Conservation (phyloP, 2,329 filamentous ascomycete genomes). For the Aureobasidium lini region DNA sequence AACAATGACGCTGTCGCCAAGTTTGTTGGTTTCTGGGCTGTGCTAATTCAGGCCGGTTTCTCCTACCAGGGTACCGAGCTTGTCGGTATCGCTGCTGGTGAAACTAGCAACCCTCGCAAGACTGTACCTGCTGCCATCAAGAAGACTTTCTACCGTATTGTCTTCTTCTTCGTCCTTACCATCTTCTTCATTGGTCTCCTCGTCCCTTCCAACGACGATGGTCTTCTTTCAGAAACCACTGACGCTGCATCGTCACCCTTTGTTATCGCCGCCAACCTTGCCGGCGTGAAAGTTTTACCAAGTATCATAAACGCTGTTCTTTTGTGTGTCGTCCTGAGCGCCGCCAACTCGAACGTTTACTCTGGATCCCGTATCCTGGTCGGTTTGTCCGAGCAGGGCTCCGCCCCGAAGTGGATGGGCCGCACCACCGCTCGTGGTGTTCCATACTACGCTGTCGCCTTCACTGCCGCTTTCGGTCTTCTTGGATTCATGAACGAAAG, state of each 20-base stretch:
- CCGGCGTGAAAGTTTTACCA: slow-evolving; percentile 53
- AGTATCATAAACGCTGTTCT: slow-evolving; percentile 56
- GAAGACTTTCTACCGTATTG: slow-evolving; percentile 31
- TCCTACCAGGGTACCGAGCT: slow-evolving; percentile 51
- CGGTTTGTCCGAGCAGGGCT: slow-evolving; percentile 48
- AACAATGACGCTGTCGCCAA: slow-evolving; percentile 25
- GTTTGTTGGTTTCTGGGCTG: slow-evolving; percentile 45
- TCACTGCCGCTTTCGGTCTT: slow-evolving; percentile 50
- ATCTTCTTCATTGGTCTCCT: slow-evolving; percentile 30
- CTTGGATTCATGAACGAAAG: slow-evolving; percentile 69
- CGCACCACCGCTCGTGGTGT: slow-evolving; percentile 36
- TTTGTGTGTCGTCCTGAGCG: slow-evolving; percentile 61
- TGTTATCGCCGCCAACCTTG: slow-evolving; percentile 56
- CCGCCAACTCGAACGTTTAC: slow-evolving; percentile 35
- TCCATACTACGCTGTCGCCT: slow-evolving; percentile 37
- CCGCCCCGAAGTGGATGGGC: slow-evolving; percentile 37
- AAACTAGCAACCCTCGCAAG: slow-evolving; percentile 45
- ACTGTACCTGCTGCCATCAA: slow-evolving; percentile 31
- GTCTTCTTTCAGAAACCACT: slow-evolving; percentile 31
- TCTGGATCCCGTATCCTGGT: slow-evolving; percentile 63
- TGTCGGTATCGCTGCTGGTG: slow-evolving; percentile 46
- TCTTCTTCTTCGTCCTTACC: slow-evolving; percentile 31
- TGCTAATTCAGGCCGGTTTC: slow-evolving; percentile 52
- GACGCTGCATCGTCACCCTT: slow-evolving; percentile 54
- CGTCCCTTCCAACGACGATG: slow-evolving; percentile 28